Base-by-base conservation (phyloP, 805 yeast species). In the Brettanomyces nanus region DNA sequence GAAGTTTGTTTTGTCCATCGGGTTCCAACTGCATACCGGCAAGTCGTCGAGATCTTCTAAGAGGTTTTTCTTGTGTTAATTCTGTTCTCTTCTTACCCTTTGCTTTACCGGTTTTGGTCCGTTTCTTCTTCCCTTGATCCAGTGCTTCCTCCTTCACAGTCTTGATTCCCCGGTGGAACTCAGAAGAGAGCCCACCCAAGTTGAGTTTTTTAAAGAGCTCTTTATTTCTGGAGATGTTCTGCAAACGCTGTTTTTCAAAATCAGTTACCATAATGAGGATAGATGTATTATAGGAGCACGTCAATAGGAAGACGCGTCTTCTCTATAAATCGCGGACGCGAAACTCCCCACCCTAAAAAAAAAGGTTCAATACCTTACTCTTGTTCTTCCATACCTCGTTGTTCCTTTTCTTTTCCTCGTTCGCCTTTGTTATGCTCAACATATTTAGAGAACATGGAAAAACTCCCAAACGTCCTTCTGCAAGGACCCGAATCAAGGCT, bases 141-240 rank as follows among this genome's bases (percentile, higher is more conserved):
- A 31, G 19, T 25, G 43, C 45, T 3, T 29, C 39, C 4, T 25
- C 21, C n/a, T 36, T 36, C 2, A 25, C 29, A 5, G 23, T 32
- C 45, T 40, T 48, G 9, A 69, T 56, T 37, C 75, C 82, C 11
- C 61, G 60, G 20, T 68, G 59, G 35, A 82, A 72, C 2, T 76
- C 76, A 23, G 62, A 58, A 1, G 80, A 67, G 3, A 81, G 58
- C 10, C 74, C 60, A 36, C 75, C 78, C 15, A 90, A 65, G 45
- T 86, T 82, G 45, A 90, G 67, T 46, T 80, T 76, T 47, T 75
- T 69, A 37, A 90, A 65, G 19, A 89, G 69, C 46, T 77, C 84
- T 55, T 78, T 77, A 59, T 90, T 92, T 35, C 97, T 68, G 45
- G 77, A 84, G 42, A 90, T 92, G 53, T 85, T 86, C 41, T 75